Evolutionary conservation across 202 grass and related monocot species (phyloP).

Genomic region (Alloteropsis angusta): DNA sequence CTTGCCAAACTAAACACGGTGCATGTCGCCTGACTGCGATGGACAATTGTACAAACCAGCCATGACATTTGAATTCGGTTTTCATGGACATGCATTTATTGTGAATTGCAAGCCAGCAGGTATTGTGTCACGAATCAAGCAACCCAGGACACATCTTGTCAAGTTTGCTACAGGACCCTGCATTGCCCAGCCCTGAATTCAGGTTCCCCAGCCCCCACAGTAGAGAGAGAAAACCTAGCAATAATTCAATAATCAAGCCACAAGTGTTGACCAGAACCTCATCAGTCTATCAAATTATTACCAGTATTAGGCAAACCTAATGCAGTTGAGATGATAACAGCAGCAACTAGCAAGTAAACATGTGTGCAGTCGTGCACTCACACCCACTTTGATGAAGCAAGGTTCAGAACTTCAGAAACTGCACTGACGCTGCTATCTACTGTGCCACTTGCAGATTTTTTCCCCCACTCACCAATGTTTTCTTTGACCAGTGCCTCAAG

Average conservation of each 20-base stretch:
- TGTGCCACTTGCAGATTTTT: slow-evolving; percentile 25
- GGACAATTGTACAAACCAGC: slow-evolving; percentile 33
- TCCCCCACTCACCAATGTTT: slow-evolving; percentile 27
- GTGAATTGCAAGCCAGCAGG: slow-evolving; percentile 30
- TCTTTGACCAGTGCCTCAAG: slow-evolving; percentile 46
- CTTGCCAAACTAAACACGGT: no score
- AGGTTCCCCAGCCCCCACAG: slow-evolving; percentile 26
- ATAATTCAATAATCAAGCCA: slow-evolving; percentile 27
- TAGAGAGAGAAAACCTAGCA: neutral
- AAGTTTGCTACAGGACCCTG: slow-evolving; percentile 26
- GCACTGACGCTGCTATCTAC: slow-evolving; percentile 29
- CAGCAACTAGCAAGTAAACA: slow-evolving; percentile 24
- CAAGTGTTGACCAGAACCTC: slow-evolving; percentile 24
- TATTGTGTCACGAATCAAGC: slow-evolving; percentile 31
- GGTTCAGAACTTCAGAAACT: slow-evolving; percentile 19
- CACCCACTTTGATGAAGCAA: slow-evolving; percentile 25
- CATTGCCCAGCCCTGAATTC: slow-evolving; percentile 47
- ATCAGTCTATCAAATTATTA: neutral
- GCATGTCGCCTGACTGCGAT: slow-evolving; percentile 6
- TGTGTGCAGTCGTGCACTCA: neutral
- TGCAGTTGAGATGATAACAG: neutral
- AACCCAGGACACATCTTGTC: slow-evolving; percentile 38
- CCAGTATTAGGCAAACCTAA: slow-evolving; percentile 16
- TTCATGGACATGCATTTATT: slow-evolving; percentile 34
- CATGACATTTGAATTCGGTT: slow-evolving; percentile 16